Conservation (phyloP, 345 rosid genomes). For the Sonneratia alba region DNA sequence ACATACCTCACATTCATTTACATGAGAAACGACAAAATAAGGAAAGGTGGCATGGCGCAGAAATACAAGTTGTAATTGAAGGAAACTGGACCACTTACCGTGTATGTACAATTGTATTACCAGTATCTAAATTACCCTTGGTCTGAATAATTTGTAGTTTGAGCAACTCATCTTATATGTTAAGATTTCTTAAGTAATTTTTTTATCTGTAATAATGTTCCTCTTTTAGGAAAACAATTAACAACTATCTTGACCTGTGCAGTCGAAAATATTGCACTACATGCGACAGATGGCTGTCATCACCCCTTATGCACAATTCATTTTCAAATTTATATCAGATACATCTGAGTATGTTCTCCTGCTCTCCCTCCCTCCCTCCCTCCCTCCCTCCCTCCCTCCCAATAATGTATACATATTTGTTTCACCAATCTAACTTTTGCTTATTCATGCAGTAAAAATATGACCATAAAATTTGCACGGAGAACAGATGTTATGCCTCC, state of each 20-base stretch:
- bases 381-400: not conserved
- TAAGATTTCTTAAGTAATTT: slow-evolving; percentile 1
- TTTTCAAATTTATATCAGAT: slow-evolving; percentile 72
- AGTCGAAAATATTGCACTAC: slow-evolving; percentile 96
- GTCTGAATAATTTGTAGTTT: not conserved
- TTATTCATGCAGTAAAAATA: slow-evolving; percentile 52
- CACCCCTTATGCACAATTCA: slow-evolving; percentile 89
- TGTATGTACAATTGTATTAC: slow-evolving; percentile 28
- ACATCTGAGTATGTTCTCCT: slow-evolving; percentile 54
- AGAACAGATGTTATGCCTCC: slow-evolving; percentile 96
- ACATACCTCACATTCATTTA: slow-evolving; percentile 83
- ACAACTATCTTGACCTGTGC: slow-evolving; percentile 21
- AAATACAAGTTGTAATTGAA: slow-evolving; percentile 88
- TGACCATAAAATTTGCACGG: slow-evolving; percentile 72
- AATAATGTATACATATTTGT: not conserved
- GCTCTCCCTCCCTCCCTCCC: slow-evolving; percentile 13
- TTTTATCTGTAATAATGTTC: not conserved
- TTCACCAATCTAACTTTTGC: not conserved
- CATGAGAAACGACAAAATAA: slow-evolving; percentile 70
- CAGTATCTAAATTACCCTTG: not conserved
- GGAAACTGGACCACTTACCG: slow-evolving; percentile 99
- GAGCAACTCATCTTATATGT: slow-evolving; percentile 1
- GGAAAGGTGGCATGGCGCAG: slow-evolving; percentile 84
- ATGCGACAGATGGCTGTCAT: slow-evolving; percentile 99
- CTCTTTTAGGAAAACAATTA: slow-evolving; percentile 6